phyloP scores from a whole-genome alignment of 306 rosid species.

The Malus fusca region DNA sequence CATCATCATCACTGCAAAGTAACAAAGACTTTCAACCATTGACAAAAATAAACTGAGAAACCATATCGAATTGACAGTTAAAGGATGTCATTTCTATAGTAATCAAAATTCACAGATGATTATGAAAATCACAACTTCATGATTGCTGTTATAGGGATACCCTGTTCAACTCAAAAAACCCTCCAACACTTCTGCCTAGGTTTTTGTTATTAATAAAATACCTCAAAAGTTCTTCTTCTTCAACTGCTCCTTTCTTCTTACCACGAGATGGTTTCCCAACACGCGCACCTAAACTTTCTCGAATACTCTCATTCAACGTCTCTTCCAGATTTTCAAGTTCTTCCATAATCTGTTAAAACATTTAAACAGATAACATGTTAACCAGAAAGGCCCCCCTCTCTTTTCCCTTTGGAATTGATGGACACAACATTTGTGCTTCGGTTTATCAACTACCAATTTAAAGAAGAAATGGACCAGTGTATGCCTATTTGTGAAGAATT shows the following conservation, averaged over 20 bases:
- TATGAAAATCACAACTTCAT: background rate
- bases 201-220: constrained; percentile 13
- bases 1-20: constrained; percentile 78
- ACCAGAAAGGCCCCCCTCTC: background rate
- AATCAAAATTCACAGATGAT: background rate
- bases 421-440: background rate
- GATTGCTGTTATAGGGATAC: background rate
- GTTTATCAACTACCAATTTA: background rate
- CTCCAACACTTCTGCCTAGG: background rate
- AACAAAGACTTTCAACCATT: constrained; percentile 12
- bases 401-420: background rate
- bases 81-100: background rate
- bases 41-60: background rate
- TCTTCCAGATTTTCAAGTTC: constrained; percentile 97
- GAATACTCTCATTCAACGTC: constrained; percentile 88
- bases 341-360: constrained; percentile 55
- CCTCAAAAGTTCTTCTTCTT: constrained; percentile 72
- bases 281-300: constrained; percentile 87
- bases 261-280: constrained; percentile 47
- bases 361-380: background rate
- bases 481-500: background rate
- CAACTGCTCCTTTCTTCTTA: constrained; percentile 67
- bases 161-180: background rate
- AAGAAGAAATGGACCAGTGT: background rate
- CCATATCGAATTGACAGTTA: background rate